Conservation (phyloP, 108 stramenopile genomes). For the Fistulifera pelliculosa region DNA sequence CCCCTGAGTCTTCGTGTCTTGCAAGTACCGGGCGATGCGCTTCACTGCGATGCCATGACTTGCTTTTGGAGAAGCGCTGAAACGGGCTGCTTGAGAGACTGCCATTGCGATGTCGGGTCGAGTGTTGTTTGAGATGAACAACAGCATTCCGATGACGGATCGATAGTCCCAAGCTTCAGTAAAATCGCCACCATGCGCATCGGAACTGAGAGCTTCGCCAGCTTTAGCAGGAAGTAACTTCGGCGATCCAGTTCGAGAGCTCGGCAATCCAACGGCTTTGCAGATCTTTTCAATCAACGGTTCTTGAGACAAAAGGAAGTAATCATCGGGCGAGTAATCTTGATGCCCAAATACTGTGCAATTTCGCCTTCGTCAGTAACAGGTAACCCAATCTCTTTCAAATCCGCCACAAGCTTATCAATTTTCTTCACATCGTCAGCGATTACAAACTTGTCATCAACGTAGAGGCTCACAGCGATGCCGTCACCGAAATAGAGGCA, state of each 20-base stretch:
- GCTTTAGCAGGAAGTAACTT: no score
- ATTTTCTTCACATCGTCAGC: not conserved
- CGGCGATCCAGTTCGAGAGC: no score
- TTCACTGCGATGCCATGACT: constrained; percentile 17
- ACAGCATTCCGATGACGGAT: constrained; percentile 5
- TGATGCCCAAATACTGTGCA: constrained; percentile 19
- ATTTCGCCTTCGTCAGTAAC: constrained; percentile 15
- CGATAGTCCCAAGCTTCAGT: not conserved
- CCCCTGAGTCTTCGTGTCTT: constrained; percentile 21
- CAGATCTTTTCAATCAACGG: constrained; percentile 38
- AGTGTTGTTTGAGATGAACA: constrained; percentile 5
- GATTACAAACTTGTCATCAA: constrained; percentile 22
- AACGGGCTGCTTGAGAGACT: constrained; percentile 16
- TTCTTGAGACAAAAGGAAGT: constrained; percentile 21
- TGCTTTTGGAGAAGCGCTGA: constrained; percentile 9
- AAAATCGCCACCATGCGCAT: not conserved
- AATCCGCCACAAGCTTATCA: not conserved
- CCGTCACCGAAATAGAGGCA: constrained; percentile 25
- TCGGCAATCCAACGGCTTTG: constrained; percentile 29
- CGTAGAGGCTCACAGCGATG: constrained; percentile 24
- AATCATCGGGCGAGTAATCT: constrained; percentile 6
- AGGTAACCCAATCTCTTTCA: constrained; percentile 5
- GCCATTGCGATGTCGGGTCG: constrained; percentile 15
- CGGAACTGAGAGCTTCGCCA: not conserved
- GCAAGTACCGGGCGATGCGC: constrained; percentile 20